These are phyloP conservation scores for Fallopia convolvulus DNA, from an alignment of 148 eudicot species.

Conservation along the genomic window DNA sequence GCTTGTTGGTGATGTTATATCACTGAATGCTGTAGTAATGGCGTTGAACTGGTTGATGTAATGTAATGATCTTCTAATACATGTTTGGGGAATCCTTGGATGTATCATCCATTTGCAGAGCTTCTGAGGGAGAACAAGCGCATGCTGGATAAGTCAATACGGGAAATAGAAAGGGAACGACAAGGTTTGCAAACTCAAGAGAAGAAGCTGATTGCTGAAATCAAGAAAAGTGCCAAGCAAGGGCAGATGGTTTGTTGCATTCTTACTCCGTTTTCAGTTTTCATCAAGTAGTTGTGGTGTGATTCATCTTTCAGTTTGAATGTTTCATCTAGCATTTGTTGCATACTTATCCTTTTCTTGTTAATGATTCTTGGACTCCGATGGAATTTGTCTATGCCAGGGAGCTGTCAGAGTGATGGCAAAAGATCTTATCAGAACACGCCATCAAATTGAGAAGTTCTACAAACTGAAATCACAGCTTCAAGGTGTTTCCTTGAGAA, in stretches of 20 bases:
- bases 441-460: constrained; percentile 92
- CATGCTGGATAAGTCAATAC: constrained; percentile 93
- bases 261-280: not conserved
- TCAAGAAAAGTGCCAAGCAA: constrained; percentile 98
- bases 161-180: constrained; percentile 95
- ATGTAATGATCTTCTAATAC: not conserved
- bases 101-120: constrained; percentile 39
- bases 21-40: not conserved
- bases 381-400: constrained; percentile 26
- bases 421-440: constrained; percentile 89
- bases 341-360: not conserved
- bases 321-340: not conserved
- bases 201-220: constrained; percentile 85
- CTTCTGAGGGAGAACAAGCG: constrained; percentile 94
- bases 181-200: constrained; percentile 95
- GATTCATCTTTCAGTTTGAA: not conserved
- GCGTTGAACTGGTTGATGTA: not conserved
- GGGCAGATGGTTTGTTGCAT: constrained; percentile 85
- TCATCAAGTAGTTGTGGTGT: not conserved
- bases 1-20: not conserved
- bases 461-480: constrained; percentile 97
- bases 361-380: not conserved
- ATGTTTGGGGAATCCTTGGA: not conserved
- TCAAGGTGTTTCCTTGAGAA: constrained; percentile 93
- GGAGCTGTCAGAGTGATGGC: constrained; percentile 99